Percentiles rank a stretch among this genome's conserved stretches.
phyloP scores from a whole-genome alignment of 495 filamentous ascomycete species.

The Trichoderma asperelloides region DNA sequence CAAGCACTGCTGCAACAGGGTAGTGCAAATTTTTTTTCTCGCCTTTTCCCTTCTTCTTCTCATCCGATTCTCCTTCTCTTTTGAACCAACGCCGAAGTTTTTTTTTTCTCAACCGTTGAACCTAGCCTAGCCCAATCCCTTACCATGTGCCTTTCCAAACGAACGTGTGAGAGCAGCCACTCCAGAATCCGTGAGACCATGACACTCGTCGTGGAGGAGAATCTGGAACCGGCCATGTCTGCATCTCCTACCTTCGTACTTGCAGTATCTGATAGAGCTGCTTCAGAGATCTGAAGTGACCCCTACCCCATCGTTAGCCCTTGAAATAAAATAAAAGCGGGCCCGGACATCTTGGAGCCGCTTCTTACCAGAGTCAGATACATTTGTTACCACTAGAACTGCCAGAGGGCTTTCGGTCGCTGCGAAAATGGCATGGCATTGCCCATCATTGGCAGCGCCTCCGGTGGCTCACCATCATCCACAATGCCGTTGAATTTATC shows the following conservation, averaged over 20 bases:
- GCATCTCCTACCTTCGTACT: not conserved
- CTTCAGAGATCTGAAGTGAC: not conserved
- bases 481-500: constrained; percentile 16
- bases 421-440: not conserved
- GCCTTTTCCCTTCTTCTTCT: not conserved
- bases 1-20: constrained; percentile 1
- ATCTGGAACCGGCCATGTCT: not conserved
- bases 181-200: not conserved
- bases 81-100: constrained; percentile 4
- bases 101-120: not conserved
- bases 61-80: not conserved
- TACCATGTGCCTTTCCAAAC: not conserved
- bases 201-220: not conserved
- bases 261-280: not conserved
- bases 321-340: constrained; percentile 3
- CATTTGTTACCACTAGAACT: not conserved
- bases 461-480: not conserved
- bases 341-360: not conserved
- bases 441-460: not conserved
- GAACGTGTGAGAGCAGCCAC: not conserved
- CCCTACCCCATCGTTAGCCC: constrained; percentile 5
- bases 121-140: not conserved
- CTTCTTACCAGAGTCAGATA: not conserved
- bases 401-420: not conserved
- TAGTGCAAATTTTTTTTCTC: not conserved